Base-by-base conservation (phyloP, 768 basidiomycete species). In the Tulasnella sp. region DNA sequence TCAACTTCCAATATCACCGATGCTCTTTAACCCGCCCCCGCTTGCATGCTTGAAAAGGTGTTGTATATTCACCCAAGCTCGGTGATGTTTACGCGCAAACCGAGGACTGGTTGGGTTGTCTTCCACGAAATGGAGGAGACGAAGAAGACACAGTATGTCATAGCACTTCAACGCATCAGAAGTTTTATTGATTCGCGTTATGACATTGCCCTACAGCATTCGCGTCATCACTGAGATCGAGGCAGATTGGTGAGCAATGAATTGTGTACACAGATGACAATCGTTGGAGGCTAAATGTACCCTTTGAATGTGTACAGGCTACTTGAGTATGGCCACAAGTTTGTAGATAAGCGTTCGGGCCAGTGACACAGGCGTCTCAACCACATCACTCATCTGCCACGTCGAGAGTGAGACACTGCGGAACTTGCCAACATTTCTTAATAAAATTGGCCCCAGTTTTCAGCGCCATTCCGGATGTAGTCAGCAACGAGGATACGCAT, bases 121-220 rank as follows among this genome's bases (percentile, higher is more conserved):
- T 97, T 85, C 67, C 92, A 97, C 66, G 93, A 97, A 69, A 84
- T 96, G 75, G 86, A 97, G 67, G 95, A 98, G 71, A 97, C 96
- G 0, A 94, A 91, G 65, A 96, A 93, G 68, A 84, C 83, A 43
- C 94, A 89, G 88, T 89, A 65, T 66, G 87, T 70, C 44, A 9
- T 13, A 9, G 9, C 7, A 43, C 9, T 3, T 4, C 19, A 1
- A 3, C 17, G 26, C 42, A 51, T 38, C 34, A 21, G 21, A 29
- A 21, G 38, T 45, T 23, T 32, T 59, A 32, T 21, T 49, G 11
- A n/a, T 30, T n/a, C 29, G 21, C 13, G 21, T 23, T 38, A 21
- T 44, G 71, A 54, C 70, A 42, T 65, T 24, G 13, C 19, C 15
- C 42, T 49, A 10, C 61, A 91, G 96, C 69, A 96, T 99, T 67